Base-by-base conservation (phyloP, 345 rosid genomes). In the Dovyalis caffra region DNA sequence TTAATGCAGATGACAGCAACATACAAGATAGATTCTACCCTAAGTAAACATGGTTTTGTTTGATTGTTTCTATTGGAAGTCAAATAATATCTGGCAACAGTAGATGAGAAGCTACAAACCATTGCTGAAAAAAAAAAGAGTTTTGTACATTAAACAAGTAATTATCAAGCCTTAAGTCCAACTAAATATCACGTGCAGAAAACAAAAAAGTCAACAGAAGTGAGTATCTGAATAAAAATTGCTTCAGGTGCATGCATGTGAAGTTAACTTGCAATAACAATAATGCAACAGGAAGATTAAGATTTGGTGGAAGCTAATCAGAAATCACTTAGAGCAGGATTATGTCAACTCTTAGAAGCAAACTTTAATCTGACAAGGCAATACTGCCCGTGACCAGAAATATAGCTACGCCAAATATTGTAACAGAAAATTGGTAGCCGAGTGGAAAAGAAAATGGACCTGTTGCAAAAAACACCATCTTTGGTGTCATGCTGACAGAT, bases 391-490 rank as follows among this genome's bases (percentile, higher is more conserved):
- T 21, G 58, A 51, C 58, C n/a, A n/a, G n/a, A n/a, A n/a, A n/a
- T n/a, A n/a, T n/a, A n/a, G n/a, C n/a, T 2, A 51, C 11, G 58
- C 25, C 26, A 51, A 21, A 51, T 51, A 51, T 7, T 51, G 58
- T 21, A 21, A 5, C 14, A 60, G 20, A 34, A 35, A 35, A 37
- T 28, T 15, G 3, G 3, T 23, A n/a, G 51, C 43, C 43, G 21
- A 64, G 47, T 10, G 28, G 12, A 72, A 20, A 43, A 25, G 45
- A 25, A 56, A 43, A 5, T 14, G 60, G 40, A 89, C 94, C 88
- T 87, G 80, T 90, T 90, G 82, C 95, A 90, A 61, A 51, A 79
- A 79, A 87, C 72, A 32, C 56, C 76, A 10, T 58, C 77, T 71
- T 58, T 31, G 25, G 67, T 25, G 43, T 66, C 81, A 23, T 68